Evolutionary conservation across 2,329 filamentous ascomycete genomes (phyloP), one percentile per base, ranked within the genome.

Genomic region (Xylaria sp.): DNA sequence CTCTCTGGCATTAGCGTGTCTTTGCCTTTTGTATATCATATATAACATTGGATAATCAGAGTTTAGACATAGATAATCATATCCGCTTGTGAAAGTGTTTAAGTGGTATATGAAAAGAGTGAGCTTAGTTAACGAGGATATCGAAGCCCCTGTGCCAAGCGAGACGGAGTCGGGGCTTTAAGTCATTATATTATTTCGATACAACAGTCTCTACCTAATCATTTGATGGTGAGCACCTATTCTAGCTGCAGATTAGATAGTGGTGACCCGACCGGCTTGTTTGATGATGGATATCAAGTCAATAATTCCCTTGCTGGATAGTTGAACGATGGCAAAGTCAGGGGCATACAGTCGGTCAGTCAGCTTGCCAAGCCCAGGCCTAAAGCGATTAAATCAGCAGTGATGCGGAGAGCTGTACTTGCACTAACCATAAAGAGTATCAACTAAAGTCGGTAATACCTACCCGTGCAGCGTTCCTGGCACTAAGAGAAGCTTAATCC

Each of bases 401-500:
- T 9, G 18, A 12, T 12, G 25, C 28, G 20, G 13, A 44, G 46
- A 62, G 56, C 44, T 51, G 20, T 48, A 18, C 37, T 23, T 18
- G 41, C 65, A 34, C 48, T 60, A 60, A 41, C 48, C 48, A 37
- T 12, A 63, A 68, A 25, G 4, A 37, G 54, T 23, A 55, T 39
- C 39, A 55, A 32, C 9, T 34, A 52, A 48, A 39, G 25, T 20
- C 51, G 50, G 0, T 37, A 39, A 28, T 28, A 3, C 28, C 44
- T 34, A 20, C 25, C 39, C 41, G 20, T 7, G 39, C 28, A 8
- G 25, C 37, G 63, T 59, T 28, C 57, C 63, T 66, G 51, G 32
- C 41, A 34, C 57, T 61, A 50, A 34, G 32, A 37, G 28, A 69
- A 66, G 56, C 62, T 60, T 44, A 48, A 41, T 20, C 63, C 46